phyloP scores from a whole-genome alignment of 768 basidiomycete species.

The Vararia minispora region DNA sequence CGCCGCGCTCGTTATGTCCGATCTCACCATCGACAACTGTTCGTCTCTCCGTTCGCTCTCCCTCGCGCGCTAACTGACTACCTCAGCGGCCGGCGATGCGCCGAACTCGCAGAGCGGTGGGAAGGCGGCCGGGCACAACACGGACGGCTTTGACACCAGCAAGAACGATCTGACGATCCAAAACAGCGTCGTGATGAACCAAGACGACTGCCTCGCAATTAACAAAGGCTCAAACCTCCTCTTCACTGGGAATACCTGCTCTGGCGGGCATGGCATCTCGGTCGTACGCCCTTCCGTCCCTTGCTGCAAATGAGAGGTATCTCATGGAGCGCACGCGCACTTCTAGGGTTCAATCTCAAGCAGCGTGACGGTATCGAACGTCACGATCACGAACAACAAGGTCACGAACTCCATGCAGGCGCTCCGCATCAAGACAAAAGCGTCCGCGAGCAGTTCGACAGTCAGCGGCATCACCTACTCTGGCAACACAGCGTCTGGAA shows the following conservation, averaged over 20 bases:
- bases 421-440: conserved; percentile 51
- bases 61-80: neutral
- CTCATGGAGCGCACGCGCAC: no score
- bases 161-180: conserved; percentile 18
- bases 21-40: conserved; percentile 48
- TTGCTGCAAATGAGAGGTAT: neutral
- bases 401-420: conserved; percentile 36
- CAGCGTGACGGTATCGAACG: conserved; percentile 30
- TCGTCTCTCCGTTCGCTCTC: neutral
- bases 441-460: conserved; percentile 30
- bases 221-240: conserved; percentile 26
- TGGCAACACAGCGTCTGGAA: conserved; percentile 41
- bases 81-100: conserved; percentile 36
- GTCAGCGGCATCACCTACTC: conserved; percentile 41
- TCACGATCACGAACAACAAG: conserved; percentile 40
- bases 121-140: conserved; percentile 34
- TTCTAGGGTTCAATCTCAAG: conserved; percentile 46
- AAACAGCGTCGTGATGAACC: conserved; percentile 19
- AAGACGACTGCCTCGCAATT: conserved; percentile 52
- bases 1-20: conserved; percentile 28
- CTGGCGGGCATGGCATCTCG: conserved; percentile 54
- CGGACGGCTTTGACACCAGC: conserved; percentile 21
- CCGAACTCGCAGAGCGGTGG: conserved; percentile 42
- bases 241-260: conserved; percentile 38
- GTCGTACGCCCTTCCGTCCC: conserved; percentile 21